Base-by-base conservation (phyloP, 2,329 filamentous ascomycete genomes). In the Beauveria varroae region DNA sequence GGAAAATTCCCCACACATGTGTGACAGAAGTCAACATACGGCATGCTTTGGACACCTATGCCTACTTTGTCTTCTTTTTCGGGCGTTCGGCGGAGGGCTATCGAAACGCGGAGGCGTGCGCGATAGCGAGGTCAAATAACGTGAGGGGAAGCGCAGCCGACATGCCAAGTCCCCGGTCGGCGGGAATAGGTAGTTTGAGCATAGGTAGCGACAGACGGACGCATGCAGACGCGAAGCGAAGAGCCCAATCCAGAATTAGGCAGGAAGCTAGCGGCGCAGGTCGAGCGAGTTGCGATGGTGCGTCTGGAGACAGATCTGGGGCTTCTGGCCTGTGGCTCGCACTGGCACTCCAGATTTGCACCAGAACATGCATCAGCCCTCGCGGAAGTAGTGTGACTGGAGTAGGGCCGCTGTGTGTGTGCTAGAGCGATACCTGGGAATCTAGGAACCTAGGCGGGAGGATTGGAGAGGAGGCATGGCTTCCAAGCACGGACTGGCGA, bases 241-340 rank as follows among this genome's bases (percentile, higher is more conserved):
- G 30, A 51, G 9, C 5, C 22, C 34, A 24, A 37, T 16, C 30
- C 10, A 43, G 43, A 46, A 57, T 40, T 57, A 7, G 43, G 22
- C 12, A 26, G 22, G 14, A 59, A 20, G 16, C 24, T 59, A 51
- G 57, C 37, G 24, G 34, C 18, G 47, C 24, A 51, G 24, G 22
- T 9, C 26, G 8, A 18, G 55, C 18, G 28, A 47, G 44, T 24
- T 30, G 30, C 30, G 30, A 34, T 10, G 30, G 30, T 58, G 56
- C 46, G 20, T 30, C 43, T 41, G 49, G 26, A 46, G 26, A 8
- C 49, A 40, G 57, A 60, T 60, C 57, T 60, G 57, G 49, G 57
- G 34, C 24, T 51, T 50, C 34, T 50, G 34, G 46, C 22, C 18
- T 16, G 34, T 37, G 47, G 56, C 47, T 43, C 47, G 56, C 56